Base-by-base conservation (phyloP, 306 rosid genomes). In the Trifolium fragiferum region DNA sequence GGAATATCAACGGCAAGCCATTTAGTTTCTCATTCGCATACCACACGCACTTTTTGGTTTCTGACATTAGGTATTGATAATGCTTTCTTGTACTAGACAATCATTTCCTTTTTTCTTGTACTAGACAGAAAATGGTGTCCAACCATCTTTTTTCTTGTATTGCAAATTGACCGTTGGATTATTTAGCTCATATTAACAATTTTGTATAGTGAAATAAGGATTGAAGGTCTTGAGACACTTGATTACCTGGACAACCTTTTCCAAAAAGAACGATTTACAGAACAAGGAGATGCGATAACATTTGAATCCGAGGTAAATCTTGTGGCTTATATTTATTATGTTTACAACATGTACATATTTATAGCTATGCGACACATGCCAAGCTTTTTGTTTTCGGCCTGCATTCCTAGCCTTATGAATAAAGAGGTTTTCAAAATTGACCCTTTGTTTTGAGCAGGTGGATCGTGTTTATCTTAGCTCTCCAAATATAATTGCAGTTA, bases 201-300 rank as follows among this genome's bases (percentile, higher is more conserved):
- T 69, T 7, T 86, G 27, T 72, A 20, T 18, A 93, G 98, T 68
- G 97, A 93, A 88, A 92, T 93, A 83, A 85, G 98, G 84, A 85
- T 93, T 64, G 98, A 93, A 84, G 96, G 97, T 68, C 82, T 93
- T 76, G 98, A 93, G 86, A 93, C 98, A 46, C 89, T 88, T 33
- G 97, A 93, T 73, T 91, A 89, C 84, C 84, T 91, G 33, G 97
- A 93, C 89, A 85, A 90, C 82, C 97, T 91, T 60, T 83, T 70
- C 61, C 90, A 82, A 46, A 91, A 86, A 62, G 92, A 93, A 80
- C 92, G 98, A 27, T 89, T 93, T 73, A 93, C 97, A 18, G 98
- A 93, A 80, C 98, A 93, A 89, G 97, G 96, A 72, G 97, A 91
- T 64, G 97, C 97, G 5, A 63, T 91, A 58, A 93, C 98, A 55